A percentile compares a stretch with the other conserved stretches of the same genome.
phyloP scores from a whole-genome alignment of 192 early-diverging fungal genomes.

The Backusella morwellensis region DNA sequence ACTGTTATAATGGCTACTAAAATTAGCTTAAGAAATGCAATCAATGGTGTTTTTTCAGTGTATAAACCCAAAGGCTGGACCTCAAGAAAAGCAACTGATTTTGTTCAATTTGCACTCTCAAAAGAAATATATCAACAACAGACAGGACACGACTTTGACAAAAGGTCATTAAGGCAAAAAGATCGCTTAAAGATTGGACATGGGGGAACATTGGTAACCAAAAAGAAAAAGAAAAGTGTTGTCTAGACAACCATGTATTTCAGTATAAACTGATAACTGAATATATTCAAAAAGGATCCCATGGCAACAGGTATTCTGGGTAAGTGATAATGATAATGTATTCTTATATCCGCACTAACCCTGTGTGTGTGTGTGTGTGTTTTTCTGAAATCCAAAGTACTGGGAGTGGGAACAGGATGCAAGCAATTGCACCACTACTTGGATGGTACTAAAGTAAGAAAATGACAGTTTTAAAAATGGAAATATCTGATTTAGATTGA shows the following conservation, averaged over 20 bases:
- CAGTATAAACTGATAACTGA: not conserved
- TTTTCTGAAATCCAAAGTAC: conserved; percentile 16
- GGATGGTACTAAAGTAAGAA: conserved; percentile 41
- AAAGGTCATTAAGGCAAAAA: conserved; percentile 6
- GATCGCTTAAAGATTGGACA: conserved; percentile 53
- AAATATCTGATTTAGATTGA: not conserved
- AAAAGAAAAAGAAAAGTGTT: not conserved
- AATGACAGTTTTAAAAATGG: not conserved
- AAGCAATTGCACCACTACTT: conserved; percentile 47
- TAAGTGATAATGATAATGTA: conserved; percentile 2
- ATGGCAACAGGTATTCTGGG: conserved; percentile 54
- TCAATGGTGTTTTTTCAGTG: conserved; percentile 47
- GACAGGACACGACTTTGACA: conserved; percentile 11
- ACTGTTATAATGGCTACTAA: not conserved
- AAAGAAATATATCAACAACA: conserved; percentile 8
- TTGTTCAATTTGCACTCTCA: conserved; percentile 34
- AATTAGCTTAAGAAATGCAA: conserved; percentile 13
- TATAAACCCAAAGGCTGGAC: conserved; percentile 47
- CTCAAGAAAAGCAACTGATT: conserved; percentile 40
- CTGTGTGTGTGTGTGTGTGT: not conserved
- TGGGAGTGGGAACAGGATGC: conserved; percentile 56
- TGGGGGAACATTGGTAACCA: conserved; percentile 46
- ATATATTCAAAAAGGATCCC: conserved; percentile 37
- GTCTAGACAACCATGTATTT: not conserved
- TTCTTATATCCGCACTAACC: not conserved